Conservation (phyloP, 768 basidiomycete species). For the Megacollybia marginata region DNA sequence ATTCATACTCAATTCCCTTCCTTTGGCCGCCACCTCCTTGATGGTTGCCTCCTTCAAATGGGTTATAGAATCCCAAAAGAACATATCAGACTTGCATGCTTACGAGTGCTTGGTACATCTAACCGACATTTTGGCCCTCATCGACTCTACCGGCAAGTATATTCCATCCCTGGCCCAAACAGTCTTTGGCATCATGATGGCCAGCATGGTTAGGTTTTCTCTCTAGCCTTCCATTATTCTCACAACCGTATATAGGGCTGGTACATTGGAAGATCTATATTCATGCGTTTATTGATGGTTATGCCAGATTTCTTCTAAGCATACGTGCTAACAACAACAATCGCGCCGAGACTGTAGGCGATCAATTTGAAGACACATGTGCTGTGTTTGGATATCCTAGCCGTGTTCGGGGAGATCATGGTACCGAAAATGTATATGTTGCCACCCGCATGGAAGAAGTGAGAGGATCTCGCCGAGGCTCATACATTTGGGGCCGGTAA, state of each 20-base stretch:
- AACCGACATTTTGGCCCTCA: slow-evolving; percentile 4
- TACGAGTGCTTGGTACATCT: slow-evolving; percentile 1
- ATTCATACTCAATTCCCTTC: slow-evolving; percentile 14
- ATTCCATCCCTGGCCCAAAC: slow-evolving; percentile 11
- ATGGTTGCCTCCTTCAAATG: slow-evolving; percentile 10
- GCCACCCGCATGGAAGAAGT: slow-evolving; percentile 12
- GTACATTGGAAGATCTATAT: slow-evolving; percentile 5
- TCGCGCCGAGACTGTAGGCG: slow-evolving; percentile 17
- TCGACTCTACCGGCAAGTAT: slow-evolving; percentile 7
- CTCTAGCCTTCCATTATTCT: too few species aligned
- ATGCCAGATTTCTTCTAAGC: slow-evolving; percentile 9
- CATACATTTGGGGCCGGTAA: slow-evolving; percentile 19
- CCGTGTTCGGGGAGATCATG: slow-evolving; percentile 18
- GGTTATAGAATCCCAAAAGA: slow-evolving; percentile 9
- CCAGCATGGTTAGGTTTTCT: slow-evolving; percentile 9
- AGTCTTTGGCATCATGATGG: slow-evolving; percentile 15
- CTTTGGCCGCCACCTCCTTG: slow-evolving; percentile 14
- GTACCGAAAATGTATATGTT: slow-evolving; percentile 16
- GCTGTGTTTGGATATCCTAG: slow-evolving; percentile 12
- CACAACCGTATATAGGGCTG: slow-evolving; percentile 1
- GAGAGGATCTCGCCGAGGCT: slow-evolving; percentile 8
- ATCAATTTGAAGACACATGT: slow-evolving; percentile 9
- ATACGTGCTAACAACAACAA: slow-evolving; percentile 22
- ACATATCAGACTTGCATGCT: slow-evolving; percentile 7
- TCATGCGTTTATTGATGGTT: slow-evolving; percentile 9